Base-by-base conservation (phyloP, 305 asterid genomes). In the Fraxinus platypoda region DNA sequence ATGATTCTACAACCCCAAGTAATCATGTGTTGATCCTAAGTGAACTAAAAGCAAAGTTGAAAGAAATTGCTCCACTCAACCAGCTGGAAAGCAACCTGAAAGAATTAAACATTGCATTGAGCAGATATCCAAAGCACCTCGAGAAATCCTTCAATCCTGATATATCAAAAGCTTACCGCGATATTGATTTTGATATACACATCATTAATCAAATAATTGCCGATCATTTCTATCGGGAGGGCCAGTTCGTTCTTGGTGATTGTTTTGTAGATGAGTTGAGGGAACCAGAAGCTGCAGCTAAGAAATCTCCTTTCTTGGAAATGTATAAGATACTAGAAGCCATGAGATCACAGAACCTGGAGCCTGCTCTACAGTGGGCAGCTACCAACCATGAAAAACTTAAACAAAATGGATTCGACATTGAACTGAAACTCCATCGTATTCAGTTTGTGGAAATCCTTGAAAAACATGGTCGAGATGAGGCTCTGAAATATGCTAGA, bases 141-240 rank as follows among this genome's bases (percentile, higher is more conserved):
- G 81, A 78, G 81, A 78, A 59, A 59, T 64, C 28, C 49, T 78
- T 78, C 75, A 78, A 59, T 35, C 81, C 81, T 8, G 81, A 78
- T 78, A 78, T 78, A 57, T 78, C 81, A 64, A 78, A 78, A 74
- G 74, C 81, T 59, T 78, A 78, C 54, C 68, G 54, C 12, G 35
- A 78, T 78, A 34, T 78, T 59, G 81, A 78, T 64, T 78, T 78
- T 34, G 81, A 78, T 35, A 28, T 57, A 11, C 81, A 78, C 19
- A 31, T 28, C 6, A 6, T 78, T 23, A 78, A 78, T 25, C 75
- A 59, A 12, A 77, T 77, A 25, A 77, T 77, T 52, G 81, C 81
- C 1, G 64, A 62, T 17, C 81, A 77, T n/a, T 77, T 78, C 81
- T 78, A 78, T 37, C 46, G 81, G 49, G 57, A 78, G 31, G 81